Conservation (phyloP, 2,329 filamentous ascomycete genomes). For the Botrytis fragariae region DNA sequence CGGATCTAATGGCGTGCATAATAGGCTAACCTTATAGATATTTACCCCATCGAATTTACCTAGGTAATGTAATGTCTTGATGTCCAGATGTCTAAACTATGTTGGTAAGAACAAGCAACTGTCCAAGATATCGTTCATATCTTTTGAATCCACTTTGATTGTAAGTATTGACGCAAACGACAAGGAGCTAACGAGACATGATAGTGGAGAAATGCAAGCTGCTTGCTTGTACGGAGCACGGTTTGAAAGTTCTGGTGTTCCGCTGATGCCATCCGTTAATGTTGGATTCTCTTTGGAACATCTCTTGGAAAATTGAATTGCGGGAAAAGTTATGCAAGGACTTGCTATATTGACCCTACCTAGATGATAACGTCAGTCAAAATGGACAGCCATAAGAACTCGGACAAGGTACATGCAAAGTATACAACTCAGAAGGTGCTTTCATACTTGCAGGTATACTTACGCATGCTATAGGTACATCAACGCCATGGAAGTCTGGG, state of each 20-base stretch:
- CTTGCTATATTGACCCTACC: not conserved
- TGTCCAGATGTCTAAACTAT: not conserved
- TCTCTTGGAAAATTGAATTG: not conserved
- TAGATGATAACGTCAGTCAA: not conserved
- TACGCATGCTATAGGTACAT: not conserved
- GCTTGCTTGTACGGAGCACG: not conserved
- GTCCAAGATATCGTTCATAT: not conserved
- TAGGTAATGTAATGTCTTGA: not conserved
- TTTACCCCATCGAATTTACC: not conserved
- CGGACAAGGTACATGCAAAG: not conserved
- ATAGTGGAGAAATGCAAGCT: not conserved
- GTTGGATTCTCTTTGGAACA: not conserved
- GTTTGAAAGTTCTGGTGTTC: not conserved
- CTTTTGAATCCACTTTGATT: not conserved
- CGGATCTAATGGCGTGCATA: conserved; percentile 1
- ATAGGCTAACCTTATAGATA: not conserved
- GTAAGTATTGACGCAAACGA: not conserved
- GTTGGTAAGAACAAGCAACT: not conserved
- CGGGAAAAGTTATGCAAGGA: not conserved
- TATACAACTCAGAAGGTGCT: not conserved
- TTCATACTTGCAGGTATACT: not conserved
- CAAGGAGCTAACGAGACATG: not conserved
- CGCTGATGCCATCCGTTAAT: not conserved
- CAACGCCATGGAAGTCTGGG: not conserved
- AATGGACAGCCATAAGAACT: not conserved